Conservation (phyloP, 179 eudicot species). For the Nepenthes alata region DNA sequence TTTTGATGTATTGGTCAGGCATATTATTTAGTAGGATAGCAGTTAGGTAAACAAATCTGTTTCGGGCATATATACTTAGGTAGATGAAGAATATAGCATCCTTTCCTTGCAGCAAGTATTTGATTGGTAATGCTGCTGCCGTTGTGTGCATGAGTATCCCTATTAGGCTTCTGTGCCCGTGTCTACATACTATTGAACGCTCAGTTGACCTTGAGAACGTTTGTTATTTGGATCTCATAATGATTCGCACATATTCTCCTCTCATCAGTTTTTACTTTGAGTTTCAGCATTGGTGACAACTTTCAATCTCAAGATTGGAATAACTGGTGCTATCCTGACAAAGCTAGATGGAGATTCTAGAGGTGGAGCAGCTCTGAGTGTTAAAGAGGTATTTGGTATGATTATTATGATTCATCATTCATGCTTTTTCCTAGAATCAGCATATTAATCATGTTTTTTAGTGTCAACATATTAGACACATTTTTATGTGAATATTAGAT, state of each 20-base stretch:
- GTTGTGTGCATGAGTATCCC: too few species aligned
- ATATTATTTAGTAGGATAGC: background rate
- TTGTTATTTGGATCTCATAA: too few species aligned
- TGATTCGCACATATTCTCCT: background rate
- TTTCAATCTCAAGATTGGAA: conserved; percentile 86
- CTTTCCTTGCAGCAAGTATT: background rate
- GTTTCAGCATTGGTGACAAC: conserved; percentile 78
- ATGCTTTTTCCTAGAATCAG: background rate
- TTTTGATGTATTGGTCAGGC: too few species aligned
- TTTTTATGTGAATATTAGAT: too few species aligned
- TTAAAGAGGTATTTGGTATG: conserved; percentile 66
- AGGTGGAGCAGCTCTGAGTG: conserved; percentile 99
- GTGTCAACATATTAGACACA: too few species aligned
- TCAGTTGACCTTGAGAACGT: too few species aligned
- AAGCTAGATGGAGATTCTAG: conserved; percentile 98
- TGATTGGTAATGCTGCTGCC: background rate
- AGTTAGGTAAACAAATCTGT: background rate
- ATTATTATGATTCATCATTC: background rate
- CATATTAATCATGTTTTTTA: too few species aligned
- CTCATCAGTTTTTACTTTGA: conserved; percentile 6
- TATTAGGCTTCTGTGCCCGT: too few species aligned
- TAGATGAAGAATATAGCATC: background rate
- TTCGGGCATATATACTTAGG: background rate
- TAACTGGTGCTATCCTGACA: conserved; percentile 94
- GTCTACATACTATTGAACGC: too few species aligned